These are phyloP conservation scores for Xylariaceae sp. DNA, from an alignment of 2,329 filamentous ascomycete genomes.

Conservation along the genomic window DNA sequence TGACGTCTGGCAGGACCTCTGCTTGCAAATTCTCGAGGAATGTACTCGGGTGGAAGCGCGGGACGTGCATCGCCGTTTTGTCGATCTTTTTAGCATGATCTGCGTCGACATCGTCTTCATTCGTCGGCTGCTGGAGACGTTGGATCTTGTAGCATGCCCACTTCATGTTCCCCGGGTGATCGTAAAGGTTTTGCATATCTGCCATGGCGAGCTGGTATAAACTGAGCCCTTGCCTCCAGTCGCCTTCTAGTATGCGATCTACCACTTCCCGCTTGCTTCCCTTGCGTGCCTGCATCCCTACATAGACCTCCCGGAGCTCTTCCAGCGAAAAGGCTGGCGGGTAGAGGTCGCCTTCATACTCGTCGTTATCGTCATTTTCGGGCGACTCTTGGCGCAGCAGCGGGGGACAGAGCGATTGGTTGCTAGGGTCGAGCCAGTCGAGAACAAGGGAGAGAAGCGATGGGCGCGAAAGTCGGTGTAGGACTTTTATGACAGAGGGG, in stretches of 20 bases:
- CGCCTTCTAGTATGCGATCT: conserved; percentile 60
- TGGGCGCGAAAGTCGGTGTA: conserved; percentile 65
- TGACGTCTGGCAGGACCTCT: conserved; percentile 71
- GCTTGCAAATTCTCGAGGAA: conserved; percentile 72
- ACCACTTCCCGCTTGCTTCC: conserved; percentile 59
- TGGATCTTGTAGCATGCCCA: conserved; percentile 60
- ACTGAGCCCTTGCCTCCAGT: conserved; percentile 60
- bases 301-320: conserved; percentile 62
- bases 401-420: conserved; percentile 55
- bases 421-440: conserved; percentile 69
- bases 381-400: conserved; percentile 44
- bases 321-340: conserved; percentile 60
- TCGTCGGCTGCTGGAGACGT: conserved; percentile 41
- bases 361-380: conserved; percentile 48
- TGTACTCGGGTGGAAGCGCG: conserved; percentile 73
- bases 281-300: conserved; percentile 53
- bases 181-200: conserved; percentile 62
- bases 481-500: conserved; percentile 57
- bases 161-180: conserved; percentile 57
- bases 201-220: conserved; percentile 64
- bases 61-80: conserved; percentile 47
- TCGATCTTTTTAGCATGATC: conserved; percentile 34
- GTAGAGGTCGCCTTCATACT: conserved; percentile 62
- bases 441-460: conserved; percentile 67
- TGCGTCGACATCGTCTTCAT: conserved; percentile 36